These are phyloP conservation scores for Rauvolfia tetraphylla DNA, from an alignment of 257 asterid species.

Conservation along the genomic window DNA sequence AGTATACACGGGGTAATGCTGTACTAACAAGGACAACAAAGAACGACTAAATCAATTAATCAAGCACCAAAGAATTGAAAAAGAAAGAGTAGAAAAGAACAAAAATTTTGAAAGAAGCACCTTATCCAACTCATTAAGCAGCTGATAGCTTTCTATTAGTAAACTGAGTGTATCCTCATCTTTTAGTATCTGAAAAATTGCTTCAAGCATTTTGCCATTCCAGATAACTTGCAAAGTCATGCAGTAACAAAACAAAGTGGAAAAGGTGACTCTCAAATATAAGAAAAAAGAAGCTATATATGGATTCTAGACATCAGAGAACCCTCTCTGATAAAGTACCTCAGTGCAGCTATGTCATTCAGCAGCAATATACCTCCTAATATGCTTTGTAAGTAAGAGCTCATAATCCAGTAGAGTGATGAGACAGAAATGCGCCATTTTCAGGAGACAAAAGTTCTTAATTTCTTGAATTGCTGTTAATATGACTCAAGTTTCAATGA, in stretches of 20 bases:
- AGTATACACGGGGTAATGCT: slow-evolving; percentile 62
- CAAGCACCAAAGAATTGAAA: slow-evolving; percentile 1
- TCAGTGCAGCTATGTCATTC: background rate
- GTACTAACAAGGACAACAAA: slow-evolving; percentile 19
- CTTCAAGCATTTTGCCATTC: slow-evolving; percentile 69
- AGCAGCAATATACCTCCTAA: background rate
- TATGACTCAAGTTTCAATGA: background rate
- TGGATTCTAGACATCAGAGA: background rate
- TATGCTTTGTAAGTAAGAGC: background rate
- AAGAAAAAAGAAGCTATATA: no score
- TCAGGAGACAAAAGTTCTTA: background rate
- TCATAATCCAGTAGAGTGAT: background rate
- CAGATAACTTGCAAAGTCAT: slow-evolving; percentile 22
- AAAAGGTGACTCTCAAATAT: background rate
- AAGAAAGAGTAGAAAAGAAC: slow-evolving; percentile 6
- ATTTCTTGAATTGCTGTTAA: background rate
- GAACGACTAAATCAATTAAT: slow-evolving; percentile 12
- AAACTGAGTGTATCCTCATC: slow-evolving; percentile 70
- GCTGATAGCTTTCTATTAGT: slow-evolving; percentile 67
- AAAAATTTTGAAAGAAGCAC: slow-evolving; percentile 30
- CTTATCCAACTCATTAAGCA: slow-evolving; percentile 69
- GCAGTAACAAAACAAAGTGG: background rate
- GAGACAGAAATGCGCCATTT: background rate
- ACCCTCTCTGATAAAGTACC: background rate
- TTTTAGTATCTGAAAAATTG: slow-evolving; percentile 62